Evolutionary conservation across 352 stramenopile genomes (phyloP).

Genomic region (Phytophthora pseudosyringae): DNA sequence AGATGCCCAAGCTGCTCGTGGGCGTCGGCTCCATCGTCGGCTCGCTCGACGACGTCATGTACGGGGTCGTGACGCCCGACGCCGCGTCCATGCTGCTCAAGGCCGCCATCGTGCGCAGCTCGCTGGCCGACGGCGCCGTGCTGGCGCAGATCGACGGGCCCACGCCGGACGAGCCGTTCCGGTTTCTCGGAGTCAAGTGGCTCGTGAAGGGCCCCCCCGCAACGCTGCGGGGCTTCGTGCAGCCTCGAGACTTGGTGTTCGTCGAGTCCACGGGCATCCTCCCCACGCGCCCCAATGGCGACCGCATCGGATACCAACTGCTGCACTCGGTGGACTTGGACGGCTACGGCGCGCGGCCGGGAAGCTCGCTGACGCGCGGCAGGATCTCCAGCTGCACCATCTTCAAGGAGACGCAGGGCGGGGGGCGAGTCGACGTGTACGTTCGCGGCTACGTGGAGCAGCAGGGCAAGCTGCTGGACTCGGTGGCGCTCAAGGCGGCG

Average conservation of each 20-base stretch:
- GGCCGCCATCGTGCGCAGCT: conserved; percentile 40
- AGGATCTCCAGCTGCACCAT: conserved; percentile 54
- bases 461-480: conserved; percentile 48
- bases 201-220: conserved; percentile 47
- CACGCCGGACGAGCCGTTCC: conserved; percentile 40
- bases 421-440: conserved; percentile 45
- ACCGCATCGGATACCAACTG: conserved; percentile 46
- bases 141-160: conserved; percentile 40
- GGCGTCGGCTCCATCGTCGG: conserved; percentile 49
- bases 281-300: conserved; percentile 29
- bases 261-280: conserved; percentile 46
- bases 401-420: conserved; percentile 35
- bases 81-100: conserved; percentile 47
- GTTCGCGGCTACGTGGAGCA: conserved; percentile 49
- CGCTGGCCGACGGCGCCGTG: conserved; percentile 48
- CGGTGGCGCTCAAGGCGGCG: conserved; percentile 44
- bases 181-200: conserved; percentile 62
- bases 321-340: conserved; percentile 54
- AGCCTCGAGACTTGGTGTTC: conserved; percentile 49
- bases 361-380: conserved; percentile 39
- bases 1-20: conserved; percentile 53
- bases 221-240: conserved; percentile 38
- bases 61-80: conserved; percentile 51
- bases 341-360: conserved; percentile 25
- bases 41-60: conserved; percentile 71